A percentile compares a stretch with the other conserved stretches of the same genome.
Evolutionary conservation across 2,329 filamentous ascomycete genomes (phyloP).

Genomic region (Fusarium anguioides): DNA sequence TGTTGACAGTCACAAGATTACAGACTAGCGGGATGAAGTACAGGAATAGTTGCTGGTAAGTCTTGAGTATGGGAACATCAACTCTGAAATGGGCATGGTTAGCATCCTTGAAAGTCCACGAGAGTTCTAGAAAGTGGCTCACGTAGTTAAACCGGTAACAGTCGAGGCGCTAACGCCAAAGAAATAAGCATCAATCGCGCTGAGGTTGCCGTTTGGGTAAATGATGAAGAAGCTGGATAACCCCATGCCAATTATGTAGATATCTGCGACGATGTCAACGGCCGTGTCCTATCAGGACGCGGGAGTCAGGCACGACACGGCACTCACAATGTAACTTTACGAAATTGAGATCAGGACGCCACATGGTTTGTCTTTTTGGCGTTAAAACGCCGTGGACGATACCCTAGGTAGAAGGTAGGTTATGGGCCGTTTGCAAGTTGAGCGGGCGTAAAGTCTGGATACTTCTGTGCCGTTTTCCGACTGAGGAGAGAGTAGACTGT

Average conservation of each 20-base stretch:
- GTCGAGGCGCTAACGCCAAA: constrained; percentile 62
- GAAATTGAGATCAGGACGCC: constrained; percentile 43
- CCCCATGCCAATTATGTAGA: constrained; percentile 43
- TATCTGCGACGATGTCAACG: constrained; percentile 35
- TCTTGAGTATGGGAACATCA: constrained; percentile 60
- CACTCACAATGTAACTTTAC: constrained; percentile 45
- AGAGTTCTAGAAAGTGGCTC: constrained; percentile 26
- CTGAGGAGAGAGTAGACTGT: background rate
- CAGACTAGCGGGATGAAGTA: constrained; percentile 62
- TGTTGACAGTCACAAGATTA: constrained; percentile 62
- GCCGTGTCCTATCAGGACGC: constrained; percentile 4
- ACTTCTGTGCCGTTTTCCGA: constrained; percentile 29
- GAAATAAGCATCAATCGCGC: constrained; percentile 60
- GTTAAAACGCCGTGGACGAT: constrained; percentile 16
- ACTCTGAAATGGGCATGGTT: constrained; percentile 49
- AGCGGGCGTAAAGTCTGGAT: constrained; percentile 3
- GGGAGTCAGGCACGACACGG: constrained; percentile 10
- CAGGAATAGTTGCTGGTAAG: constrained; percentile 63
- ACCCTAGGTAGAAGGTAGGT: background rate
- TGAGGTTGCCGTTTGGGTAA: constrained; percentile 41
- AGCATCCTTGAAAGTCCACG: background rate
- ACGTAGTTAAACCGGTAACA: constrained; percentile 64
- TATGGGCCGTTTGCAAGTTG: constrained; percentile 6
- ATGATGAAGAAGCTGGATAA: constrained; percentile 36
- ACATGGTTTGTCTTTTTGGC: constrained; percentile 29